Evolutionary conservation across 768 basidiomycete genomes (phyloP).

Genomic region (Dictyophora rubrovolvata): DNA sequence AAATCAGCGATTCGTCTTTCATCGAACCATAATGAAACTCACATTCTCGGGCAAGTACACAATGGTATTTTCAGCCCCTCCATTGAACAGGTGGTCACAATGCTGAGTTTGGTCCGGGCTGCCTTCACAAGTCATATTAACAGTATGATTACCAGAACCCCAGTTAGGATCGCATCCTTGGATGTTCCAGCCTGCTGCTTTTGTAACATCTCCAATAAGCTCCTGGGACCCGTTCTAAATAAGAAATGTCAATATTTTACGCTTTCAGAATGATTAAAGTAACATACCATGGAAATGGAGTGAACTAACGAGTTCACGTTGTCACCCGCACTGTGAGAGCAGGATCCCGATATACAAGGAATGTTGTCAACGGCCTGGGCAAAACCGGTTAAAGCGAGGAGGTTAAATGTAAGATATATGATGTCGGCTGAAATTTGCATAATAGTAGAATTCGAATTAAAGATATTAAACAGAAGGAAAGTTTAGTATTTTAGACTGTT

Average conservation of each 20-base stretch:
- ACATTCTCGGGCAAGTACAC: slow-evolving; percentile 45
- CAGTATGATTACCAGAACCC: neutral
- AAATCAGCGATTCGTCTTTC: neutral
- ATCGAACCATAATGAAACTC: slow-evolving; percentile 11
- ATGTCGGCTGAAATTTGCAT: too few relatives aligned
- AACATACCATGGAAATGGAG: slow-evolving; percentile 1
- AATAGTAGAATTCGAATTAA: too few relatives aligned
- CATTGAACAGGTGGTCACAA: slow-evolving; percentile 32
- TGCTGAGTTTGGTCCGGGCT: neutral
- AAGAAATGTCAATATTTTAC: neutral
- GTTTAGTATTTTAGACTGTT: too few relatives aligned
- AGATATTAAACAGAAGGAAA: too few relatives aligned
- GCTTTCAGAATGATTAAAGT: neutral
- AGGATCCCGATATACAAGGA: slow-evolving; percentile 6
- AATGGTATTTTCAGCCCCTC: slow-evolving; percentile 36
- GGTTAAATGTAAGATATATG: neutral
- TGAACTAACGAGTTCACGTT: neutral
- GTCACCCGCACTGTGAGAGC: slow-evolving; percentile 6
- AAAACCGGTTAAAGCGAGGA: neutral
- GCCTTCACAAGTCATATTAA: slow-evolving; percentile 3
- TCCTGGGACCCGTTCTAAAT: neutral
- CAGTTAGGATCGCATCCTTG: slow-evolving; percentile 31
- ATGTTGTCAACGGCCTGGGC: neutral
- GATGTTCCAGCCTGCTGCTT: slow-evolving; percentile 43
- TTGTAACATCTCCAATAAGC: slow-evolving; percentile 24